These are phyloP conservation scores for Fulvia fulva DNA, from an alignment of 2,329 filamentous ascomycete species.

Conservation along the genomic window DNA sequence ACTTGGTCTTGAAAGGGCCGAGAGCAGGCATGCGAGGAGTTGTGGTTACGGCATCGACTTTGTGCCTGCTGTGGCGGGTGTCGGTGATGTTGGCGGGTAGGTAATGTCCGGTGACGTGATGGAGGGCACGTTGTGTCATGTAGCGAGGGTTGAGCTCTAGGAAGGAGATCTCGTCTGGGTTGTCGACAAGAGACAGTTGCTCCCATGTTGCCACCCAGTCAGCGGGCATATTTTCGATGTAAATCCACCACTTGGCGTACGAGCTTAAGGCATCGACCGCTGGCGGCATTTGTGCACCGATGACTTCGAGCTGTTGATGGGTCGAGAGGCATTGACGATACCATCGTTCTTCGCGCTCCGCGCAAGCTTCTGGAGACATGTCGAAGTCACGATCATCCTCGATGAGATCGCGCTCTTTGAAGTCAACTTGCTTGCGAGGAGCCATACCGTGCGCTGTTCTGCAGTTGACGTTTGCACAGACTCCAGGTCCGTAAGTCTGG, in stretches of 20 bases:
- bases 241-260: conserved; percentile 1
- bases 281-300: conserved; percentile 3
- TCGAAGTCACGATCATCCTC: conserved; percentile 15
- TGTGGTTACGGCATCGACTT: background rate
- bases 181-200: background rate
- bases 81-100: conserved; percentile 9
- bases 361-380: conserved; percentile 8
- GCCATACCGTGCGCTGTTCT: conserved; percentile 2
- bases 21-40: background rate
- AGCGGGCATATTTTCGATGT: background rate
- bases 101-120: background rate
- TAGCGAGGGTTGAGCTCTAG: conserved; percentile 16
- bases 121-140: conserved; percentile 5
- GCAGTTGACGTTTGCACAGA: conserved; percentile 16
- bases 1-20: conserved; percentile 5
- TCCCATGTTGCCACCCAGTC: background rate
- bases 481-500: conserved; percentile 12
- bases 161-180: conserved; percentile 8
- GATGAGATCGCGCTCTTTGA: background rate
- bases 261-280: background rate
- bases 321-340: conserved; percentile 6
- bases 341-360: conserved; percentile 13
- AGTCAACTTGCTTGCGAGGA: background rate
- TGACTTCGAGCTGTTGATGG: conserved; percentile 13
- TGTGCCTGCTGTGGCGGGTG: background rate